Percentiles rank a stretch among this genome's conserved stretches.
Evolutionary conservation across 805 yeast genomes (phyloP).

Genomic region (Metschnikowia kunwiensis): DNA sequence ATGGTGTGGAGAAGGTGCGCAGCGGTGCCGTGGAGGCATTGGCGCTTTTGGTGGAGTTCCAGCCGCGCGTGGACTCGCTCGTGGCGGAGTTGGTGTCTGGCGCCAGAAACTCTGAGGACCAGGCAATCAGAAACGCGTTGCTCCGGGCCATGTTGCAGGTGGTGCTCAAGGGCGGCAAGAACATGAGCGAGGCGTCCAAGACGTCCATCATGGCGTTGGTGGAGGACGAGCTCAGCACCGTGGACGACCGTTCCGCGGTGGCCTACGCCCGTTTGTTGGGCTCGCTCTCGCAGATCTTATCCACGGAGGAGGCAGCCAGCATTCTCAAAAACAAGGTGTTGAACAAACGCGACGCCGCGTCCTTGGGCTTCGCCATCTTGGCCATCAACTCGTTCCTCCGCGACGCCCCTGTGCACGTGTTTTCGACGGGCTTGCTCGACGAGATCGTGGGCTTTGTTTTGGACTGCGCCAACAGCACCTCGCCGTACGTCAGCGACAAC

Average conservation of each 20-base stretch:
- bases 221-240: constrained; percentile 58
- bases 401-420: constrained; percentile 67
- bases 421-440: constrained; percentile 47
- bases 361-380: constrained; percentile 57
- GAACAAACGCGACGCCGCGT: constrained; percentile 44
- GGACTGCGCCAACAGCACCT: constrained; percentile 39
- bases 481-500: constrained; percentile 64
- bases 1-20: constrained; percentile 68
- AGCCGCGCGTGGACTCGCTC: constrained; percentile 91
- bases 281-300: constrained; percentile 64
- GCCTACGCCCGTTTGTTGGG: constrained; percentile 81
- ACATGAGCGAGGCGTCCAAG: constrained; percentile 73
- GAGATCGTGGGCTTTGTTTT: constrained; percentile 51
- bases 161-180: constrained; percentile 71
- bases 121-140: constrained; percentile 81
- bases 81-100: constrained; percentile 80
- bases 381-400: constrained; percentile 77
- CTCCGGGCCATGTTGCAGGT: constrained; percentile 81
- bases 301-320: constrained; percentile 57
- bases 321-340: constrained; percentile 61
- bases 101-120: constrained; percentile 59
- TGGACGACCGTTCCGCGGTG: constrained; percentile 60
- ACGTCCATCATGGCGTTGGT: constrained; percentile 65
- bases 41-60: constrained; percentile 82
- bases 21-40: constrained; percentile 85